Conservation (phyloP, 768 basidiomycete genomes). For the Hemileccinum rubropunctum region DNA sequence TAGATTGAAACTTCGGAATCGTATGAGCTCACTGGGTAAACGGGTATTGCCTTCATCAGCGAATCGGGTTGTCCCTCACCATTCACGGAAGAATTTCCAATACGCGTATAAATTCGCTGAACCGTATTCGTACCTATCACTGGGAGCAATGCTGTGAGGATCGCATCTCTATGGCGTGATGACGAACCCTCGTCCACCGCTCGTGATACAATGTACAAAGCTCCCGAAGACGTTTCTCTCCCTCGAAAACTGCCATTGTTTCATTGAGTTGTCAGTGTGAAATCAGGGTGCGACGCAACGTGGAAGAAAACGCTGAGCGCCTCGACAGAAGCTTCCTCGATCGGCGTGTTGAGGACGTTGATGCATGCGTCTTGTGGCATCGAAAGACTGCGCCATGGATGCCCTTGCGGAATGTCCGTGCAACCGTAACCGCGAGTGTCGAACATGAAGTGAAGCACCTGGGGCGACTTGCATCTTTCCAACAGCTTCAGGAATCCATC, state of each 20-base stretch:
- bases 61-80: too few species aligned
- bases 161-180: too few species aligned
- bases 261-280: constrained; percentile 3
- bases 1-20: too few species aligned
- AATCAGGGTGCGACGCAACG: constrained; percentile 3
- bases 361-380: constrained; percentile 2
- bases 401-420: constrained; percentile 4
- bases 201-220: not conserved
- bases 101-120: too few species aligned
- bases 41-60: too few species aligned
- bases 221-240: constrained; percentile 10
- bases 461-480: constrained; percentile 14
- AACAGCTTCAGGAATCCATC: constrained; percentile 9
- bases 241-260: not conserved
- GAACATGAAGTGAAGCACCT: not conserved
- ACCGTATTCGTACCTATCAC: too few species aligned
- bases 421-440: constrained; percentile 11
- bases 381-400: constrained; percentile 11
- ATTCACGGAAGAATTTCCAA: too few species aligned
- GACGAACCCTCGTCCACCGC: constrained; percentile 4
- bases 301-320: constrained; percentile 14
- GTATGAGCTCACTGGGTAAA: too few species aligned
- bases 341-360: constrained; percentile 3
- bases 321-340: constrained; percentile 2
- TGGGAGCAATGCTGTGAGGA: too few species aligned